Conservation (phyloP, 768 basidiomycete species). For the Tephrocybe rancida region DNA sequence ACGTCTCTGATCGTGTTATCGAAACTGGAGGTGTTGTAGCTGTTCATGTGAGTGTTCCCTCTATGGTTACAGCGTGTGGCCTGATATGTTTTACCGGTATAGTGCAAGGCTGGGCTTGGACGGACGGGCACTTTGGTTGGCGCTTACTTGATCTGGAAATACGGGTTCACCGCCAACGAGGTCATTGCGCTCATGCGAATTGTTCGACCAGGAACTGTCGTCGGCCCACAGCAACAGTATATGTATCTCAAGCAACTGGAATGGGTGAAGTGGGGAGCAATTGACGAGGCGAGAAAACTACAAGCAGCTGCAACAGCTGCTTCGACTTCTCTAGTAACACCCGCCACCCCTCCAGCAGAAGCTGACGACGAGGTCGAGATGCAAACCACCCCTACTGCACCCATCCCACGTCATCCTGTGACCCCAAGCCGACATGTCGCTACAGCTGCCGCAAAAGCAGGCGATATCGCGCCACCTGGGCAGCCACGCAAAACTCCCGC, state of each 20-base stretch:
- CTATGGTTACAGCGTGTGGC: conserved; percentile 10
- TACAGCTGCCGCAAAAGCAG: conserved; percentile 68
- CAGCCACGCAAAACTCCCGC: conserved; percentile 89
- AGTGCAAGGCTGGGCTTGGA: conserved; percentile 97
- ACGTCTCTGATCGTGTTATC: conserved; percentile 78
- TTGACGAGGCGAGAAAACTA: conserved; percentile 70
- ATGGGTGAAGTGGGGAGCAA: conserved; percentile 92
- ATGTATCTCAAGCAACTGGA: conserved; percentile 94
- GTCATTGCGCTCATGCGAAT: conserved; percentile 99
- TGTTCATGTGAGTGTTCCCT: conserved; percentile 68
- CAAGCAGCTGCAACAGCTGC: conserved; percentile 39
- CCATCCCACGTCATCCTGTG: conserved; percentile 63
- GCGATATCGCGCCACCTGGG: conserved; percentile 73
- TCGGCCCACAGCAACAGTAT: conserved; percentile 92
- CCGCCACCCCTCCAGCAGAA: conserved; percentile 82
- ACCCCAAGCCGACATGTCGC: conserved; percentile 81
- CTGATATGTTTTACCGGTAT: conserved; percentile 20
- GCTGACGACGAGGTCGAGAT: conserved; percentile 63
- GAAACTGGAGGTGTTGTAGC: conserved; percentile 81
- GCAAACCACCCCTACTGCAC: conserved; percentile 41
- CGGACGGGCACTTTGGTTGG: conserved; percentile 97
- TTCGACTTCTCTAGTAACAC: conserved; percentile 57
- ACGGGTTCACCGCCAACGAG: conserved; percentile 94
- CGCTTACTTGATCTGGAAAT: conserved; percentile 98
- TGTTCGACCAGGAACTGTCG: conserved; percentile 91